Evolutionary conservation across 768 basidiomycete genomes (phyloP).

Genomic region (Termitomyces sp.): DNA sequence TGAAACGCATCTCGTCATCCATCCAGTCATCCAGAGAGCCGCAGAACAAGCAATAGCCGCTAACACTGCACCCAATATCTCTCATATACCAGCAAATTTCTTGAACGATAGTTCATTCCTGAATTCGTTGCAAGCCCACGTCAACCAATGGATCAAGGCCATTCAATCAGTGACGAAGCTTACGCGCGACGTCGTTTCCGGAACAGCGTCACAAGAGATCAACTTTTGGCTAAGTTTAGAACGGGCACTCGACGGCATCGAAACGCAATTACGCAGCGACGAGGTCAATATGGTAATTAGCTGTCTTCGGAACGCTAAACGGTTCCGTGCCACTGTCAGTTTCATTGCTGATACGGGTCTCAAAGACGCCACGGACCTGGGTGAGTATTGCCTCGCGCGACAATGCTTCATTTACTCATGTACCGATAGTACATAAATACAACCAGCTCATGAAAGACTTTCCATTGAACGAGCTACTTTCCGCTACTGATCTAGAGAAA

Average conservation of each 20-base stretch:
- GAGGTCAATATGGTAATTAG: conserved; percentile 93
- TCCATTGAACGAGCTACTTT: conserved; percentile 92
- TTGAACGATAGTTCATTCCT: conserved; percentile 89
- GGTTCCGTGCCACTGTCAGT: conserved; percentile 95
- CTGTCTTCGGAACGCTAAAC: conserved; percentile 90
- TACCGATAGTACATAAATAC: conserved; percentile 82
- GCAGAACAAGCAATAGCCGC: conserved; percentile 65
- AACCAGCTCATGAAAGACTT: conserved; percentile 99
- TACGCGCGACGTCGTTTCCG: conserved; percentile 87
- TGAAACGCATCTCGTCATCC: conserved; percentile 88
- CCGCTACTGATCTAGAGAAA: conserved; percentile 94
- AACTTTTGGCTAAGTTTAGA: conserved; percentile 99
- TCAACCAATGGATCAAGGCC: conserved; percentile 97
- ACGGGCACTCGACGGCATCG: conserved; percentile 88
- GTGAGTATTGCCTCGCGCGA: conserved; percentile 33
- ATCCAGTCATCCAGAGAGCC: conserved; percentile 82
- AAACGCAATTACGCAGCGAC: conserved; percentile 85
- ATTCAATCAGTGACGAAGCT: conserved; percentile 96
- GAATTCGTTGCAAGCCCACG: conserved; percentile 87
- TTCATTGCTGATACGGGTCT: conserved; percentile 97
- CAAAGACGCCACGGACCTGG: conserved; percentile 87
- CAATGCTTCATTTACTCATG: background rate
- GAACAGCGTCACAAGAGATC: conserved; percentile 97
- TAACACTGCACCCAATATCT: conserved; percentile 65
- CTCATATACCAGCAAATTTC: conserved; percentile 63